Evolutionary conservation across 768 basidiomycete species (phyloP).

Genomic region (Amylocystis lapponica): DNA sequence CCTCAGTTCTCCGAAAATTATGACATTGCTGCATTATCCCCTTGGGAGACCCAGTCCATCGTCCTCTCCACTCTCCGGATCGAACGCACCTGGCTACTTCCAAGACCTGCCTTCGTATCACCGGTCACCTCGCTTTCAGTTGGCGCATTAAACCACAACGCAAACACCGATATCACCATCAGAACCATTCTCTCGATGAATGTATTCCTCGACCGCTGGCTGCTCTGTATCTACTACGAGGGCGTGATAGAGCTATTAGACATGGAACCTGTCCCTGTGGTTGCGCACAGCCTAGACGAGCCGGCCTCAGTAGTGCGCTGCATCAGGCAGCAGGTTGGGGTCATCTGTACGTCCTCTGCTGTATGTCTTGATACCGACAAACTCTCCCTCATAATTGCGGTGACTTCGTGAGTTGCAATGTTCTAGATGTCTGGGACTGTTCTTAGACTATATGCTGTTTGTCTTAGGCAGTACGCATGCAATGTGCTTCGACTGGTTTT

Average conservation of each 20-base stretch:
- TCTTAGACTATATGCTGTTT: neutral
- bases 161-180: slow-evolving; percentile 1
- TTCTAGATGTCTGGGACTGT: neutral
- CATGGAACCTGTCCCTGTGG: slow-evolving; percentile 8
- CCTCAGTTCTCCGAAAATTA: slow-evolving; percentile 5
- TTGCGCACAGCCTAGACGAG: slow-evolving; percentile 3
- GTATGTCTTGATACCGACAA: slow-evolving; percentile 11
- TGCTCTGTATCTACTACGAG: slow-evolving; percentile 39
- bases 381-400: slow-evolving; percentile 12
- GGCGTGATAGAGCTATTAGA: slow-evolving; percentile 41
- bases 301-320: slow-evolving; percentile 4
- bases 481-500: neutral
- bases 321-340: slow-evolving; percentile 5
- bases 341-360: slow-evolving; percentile 10
- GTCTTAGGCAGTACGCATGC: neutral
- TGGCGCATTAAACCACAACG: neutral
- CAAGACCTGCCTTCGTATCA: slow-evolving; percentile 7
- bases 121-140: slow-evolving; percentile 3
- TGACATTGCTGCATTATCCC: slow-evolving; percentile 1
- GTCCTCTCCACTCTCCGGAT: slow-evolving; percentile 3
- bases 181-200: slow-evolving; percentile 31
- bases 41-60: slow-evolving; percentile 3
- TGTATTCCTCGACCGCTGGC: slow-evolving; percentile 41
- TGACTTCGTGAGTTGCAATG: slow-evolving; percentile 19
- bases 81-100: slow-evolving; percentile 11